phyloP scores from a whole-genome alignment of 2,329 filamentous ascomycete species.

The Verticillium albo-atrum region DNA sequence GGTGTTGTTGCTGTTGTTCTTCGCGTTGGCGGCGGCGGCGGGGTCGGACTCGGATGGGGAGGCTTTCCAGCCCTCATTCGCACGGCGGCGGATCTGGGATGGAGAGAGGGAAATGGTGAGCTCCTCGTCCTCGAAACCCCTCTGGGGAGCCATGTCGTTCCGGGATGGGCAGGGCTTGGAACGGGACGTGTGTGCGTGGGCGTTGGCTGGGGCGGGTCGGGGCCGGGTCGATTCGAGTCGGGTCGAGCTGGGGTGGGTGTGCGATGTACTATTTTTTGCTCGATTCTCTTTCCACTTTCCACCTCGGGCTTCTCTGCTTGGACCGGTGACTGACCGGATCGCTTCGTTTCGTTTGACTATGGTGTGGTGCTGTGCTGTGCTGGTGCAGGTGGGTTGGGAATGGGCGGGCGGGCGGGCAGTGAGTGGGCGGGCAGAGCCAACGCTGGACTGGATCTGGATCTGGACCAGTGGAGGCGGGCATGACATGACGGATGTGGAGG shows the following conservation, averaged over 20 bases:
- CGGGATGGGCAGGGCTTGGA: conserved; percentile 3
- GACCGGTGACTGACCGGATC: not conserved
- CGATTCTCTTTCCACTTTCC: not conserved
- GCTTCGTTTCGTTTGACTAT: not conserved
- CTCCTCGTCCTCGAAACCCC: conserved; percentile 73
- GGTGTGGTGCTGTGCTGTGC: too few relatives aligned
- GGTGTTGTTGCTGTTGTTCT: conserved; percentile 16
- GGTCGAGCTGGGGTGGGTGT: not conserved
- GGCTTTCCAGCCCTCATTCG: conserved; percentile 26
- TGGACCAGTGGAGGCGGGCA: not conserved
- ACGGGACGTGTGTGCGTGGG: not conserved
- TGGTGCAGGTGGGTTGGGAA: not conserved
- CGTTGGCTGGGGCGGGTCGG: not conserved
- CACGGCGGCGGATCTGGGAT: conserved; percentile 53
- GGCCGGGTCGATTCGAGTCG: not conserved
- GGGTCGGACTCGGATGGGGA: conserved; percentile 15
- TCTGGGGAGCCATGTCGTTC: conserved; percentile 39
- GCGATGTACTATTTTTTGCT: not conserved
- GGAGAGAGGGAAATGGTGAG: conserved; percentile 59
- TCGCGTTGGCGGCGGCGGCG: conserved; percentile 23
- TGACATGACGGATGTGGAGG: not conserved
- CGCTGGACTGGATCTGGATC: not conserved
- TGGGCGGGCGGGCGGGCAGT: not conserved
- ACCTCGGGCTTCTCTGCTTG: not conserved
- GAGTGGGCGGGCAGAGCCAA: not conserved